phyloP scores from a whole-genome alignment of 495 filamentous ascomycete genomes.

The Sabuloglossum arenarium region DNA sequence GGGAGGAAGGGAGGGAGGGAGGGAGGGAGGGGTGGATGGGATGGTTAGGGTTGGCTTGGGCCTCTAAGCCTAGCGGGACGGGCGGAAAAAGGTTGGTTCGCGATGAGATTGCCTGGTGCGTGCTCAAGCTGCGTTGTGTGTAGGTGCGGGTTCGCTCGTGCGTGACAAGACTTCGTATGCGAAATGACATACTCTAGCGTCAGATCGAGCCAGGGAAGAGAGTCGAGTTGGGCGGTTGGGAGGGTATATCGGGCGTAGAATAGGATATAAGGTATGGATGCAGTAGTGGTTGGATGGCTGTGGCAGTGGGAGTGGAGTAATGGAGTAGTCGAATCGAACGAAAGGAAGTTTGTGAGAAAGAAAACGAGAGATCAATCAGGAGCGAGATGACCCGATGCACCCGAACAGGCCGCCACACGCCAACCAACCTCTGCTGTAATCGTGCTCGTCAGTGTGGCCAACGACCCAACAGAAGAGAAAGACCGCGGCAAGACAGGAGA shows the following conservation, averaged over 20 bases:
- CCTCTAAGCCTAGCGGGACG: slow-evolving; percentile 1
- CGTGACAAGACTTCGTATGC: background rate
- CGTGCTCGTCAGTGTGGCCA: background rate
- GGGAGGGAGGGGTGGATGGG: background rate
- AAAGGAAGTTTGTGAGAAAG: too few species aligned
- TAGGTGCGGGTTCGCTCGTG: background rate
- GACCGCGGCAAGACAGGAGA: too few species aligned
- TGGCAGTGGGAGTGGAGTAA: background rate
- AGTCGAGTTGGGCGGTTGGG: too few species aligned
- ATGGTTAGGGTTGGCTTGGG: slow-evolving; percentile 3
- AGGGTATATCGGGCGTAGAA: too few species aligned
- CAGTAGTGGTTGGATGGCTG: background rate
- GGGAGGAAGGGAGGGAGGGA: background rate
- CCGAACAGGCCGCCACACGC: background rate
- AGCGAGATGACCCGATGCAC: background rate
- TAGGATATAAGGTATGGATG: too few species aligned
- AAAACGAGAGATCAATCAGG: background rate
- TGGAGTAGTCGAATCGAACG: background rate
- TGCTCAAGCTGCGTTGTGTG: background rate
- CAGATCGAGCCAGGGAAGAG: slow-evolving; percentile 1
- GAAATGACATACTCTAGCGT: slow-evolving; percentile 2
- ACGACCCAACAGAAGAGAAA: too few species aligned
- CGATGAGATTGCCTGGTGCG: slow-evolving; percentile 1
- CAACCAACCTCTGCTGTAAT: too few species aligned
- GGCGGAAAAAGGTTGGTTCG: background rate